Percentiles rank a stretch among this genome's conserved stretches.
Conservation (phyloP, 2,329 filamentous ascomycete species). For the Trichoderma koningiopsis region DNA sequence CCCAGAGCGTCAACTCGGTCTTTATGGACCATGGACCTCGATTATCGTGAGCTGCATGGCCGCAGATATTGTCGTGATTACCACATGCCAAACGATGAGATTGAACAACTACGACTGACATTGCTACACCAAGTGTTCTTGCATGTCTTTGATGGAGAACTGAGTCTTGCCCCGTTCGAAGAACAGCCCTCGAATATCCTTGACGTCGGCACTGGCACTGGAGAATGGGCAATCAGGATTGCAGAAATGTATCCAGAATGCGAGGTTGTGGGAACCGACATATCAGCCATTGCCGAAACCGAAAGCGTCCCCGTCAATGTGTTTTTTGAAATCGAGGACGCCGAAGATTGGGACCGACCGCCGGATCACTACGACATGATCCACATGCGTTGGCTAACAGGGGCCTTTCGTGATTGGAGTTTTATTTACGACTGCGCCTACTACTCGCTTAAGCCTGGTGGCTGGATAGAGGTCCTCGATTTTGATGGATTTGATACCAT, state of each 20-base stretch:
- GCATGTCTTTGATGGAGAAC: slow-evolving; percentile 49
- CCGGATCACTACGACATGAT: slow-evolving; percentile 57
- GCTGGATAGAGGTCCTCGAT: slow-evolving; percentile 59
- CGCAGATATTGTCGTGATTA: slow-evolving; percentile 65
- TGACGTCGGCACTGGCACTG: slow-evolving; percentile 62
- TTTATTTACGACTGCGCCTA: slow-evolving; percentile 57
- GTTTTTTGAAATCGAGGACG: slow-evolving; percentile 62
- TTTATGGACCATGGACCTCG: slow-evolving; percentile 54
- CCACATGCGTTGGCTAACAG: slow-evolving; percentile 58
- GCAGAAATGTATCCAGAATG: slow-evolving; percentile 56
- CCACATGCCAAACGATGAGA: slow-evolving; percentile 67
- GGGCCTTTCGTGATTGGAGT: slow-evolving; percentile 58
- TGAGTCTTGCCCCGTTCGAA: slow-evolving; percentile 48
- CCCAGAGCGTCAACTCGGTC: slow-evolving; percentile 49
- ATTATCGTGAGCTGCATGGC: slow-evolving; percentile 61
- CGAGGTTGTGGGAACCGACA: slow-evolving; percentile 61
- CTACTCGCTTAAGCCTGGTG: slow-evolving; percentile 57
- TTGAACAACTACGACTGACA: slow-evolving; percentile 63
- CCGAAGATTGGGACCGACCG: slow-evolving; percentile 60
- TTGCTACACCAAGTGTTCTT: slow-evolving; percentile 66
- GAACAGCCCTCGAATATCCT: slow-evolving; percentile 47
- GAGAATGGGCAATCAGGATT: slow-evolving; percentile 55
- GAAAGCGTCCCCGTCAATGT: slow-evolving; percentile 59
- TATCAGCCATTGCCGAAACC: slow-evolving; percentile 59
- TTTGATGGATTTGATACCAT: slow-evolving; percentile 50